Percentiles rank a stretch among this genome's conserved stretches.
Conservation (phyloP, 2,329 filamentous ascomycete genomes). For the Clonostachys rhizophaga region DNA sequence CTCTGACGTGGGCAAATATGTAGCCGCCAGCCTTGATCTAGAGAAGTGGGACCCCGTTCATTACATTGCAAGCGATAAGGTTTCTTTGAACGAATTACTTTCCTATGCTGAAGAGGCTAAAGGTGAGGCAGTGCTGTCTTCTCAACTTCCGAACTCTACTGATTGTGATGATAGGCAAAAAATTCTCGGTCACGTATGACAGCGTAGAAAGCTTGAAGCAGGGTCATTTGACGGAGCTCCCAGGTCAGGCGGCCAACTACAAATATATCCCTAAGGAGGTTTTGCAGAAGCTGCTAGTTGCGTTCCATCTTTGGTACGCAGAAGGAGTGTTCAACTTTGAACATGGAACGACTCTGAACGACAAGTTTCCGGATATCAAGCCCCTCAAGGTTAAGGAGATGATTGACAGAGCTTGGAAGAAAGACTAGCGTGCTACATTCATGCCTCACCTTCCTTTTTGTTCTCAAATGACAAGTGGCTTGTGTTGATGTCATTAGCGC, state of each 20-base stretch:
- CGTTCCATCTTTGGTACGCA: slow-evolving; percentile 6
- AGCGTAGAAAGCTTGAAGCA: slow-evolving; percentile 21
- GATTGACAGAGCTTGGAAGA: slow-evolving; percentile 8
- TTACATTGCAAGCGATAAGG: slow-evolving; percentile 28
- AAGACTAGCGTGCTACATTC: background rate
- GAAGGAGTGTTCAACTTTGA: slow-evolving; percentile 12
- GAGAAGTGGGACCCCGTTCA: slow-evolving; percentile 34
- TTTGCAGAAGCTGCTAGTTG: slow-evolving; percentile 9
- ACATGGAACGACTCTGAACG: slow-evolving; percentile 11
- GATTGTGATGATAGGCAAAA: slow-evolving; percentile 15
- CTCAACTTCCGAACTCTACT: background rate
- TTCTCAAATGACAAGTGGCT: no score
- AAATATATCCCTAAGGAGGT: slow-evolving; percentile 14
- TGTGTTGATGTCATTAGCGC: no score
- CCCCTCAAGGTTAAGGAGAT: slow-evolving; percentile 10
- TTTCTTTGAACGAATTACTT: slow-evolving; percentile 39
- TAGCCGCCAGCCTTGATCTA: slow-evolving; percentile 32
- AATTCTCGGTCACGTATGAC: slow-evolving; percentile 32
- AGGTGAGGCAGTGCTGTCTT: slow-evolving; percentile 15
- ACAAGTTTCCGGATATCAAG: slow-evolving; percentile 15
- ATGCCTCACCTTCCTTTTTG: no score
- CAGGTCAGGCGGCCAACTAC: slow-evolving; percentile 13
- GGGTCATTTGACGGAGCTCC: slow-evolving; percentile 25
- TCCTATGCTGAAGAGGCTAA: slow-evolving; percentile 30
- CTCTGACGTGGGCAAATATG: slow-evolving; percentile 39